Evolutionary conservation across 2,329 filamentous ascomycete species (phyloP), one percentile per base, ranked within the genome.

Genomic region (Sporothrix mexicana): DNA sequence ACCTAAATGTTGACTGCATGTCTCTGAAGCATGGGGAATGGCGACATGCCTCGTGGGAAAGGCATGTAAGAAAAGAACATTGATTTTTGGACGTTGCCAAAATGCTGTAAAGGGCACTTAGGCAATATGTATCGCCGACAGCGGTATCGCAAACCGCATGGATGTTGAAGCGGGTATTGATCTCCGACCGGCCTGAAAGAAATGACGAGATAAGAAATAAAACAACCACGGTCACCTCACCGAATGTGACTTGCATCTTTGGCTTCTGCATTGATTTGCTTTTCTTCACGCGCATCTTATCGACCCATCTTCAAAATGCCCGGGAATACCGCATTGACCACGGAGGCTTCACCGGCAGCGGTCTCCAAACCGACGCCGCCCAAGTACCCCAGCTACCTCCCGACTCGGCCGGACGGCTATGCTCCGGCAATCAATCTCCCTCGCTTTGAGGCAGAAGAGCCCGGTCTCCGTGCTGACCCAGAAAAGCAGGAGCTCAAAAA

Each of bases 381-480:
- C 20, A 69, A 55, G 10, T 92, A 91, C 75, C 87, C 88, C 2
- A 82, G 91, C 77, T 93, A 93, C 79, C 85, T 92, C 9, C 89
- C 89, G 4, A 87, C 86, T 0, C 91, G 89, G 88, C 84, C 85
- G 64, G 84, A 88, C 75, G 85, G 88, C 80, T 84, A 84, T 74
- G 90, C 88, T 76, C 84, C 89, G 62, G 86, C 90, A 5, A 83
- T 91, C 15, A 82, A 89, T 13, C 20, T 71, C 2, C 61, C 71
- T 76, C 86, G 84, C 0, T 93, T 92, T 74, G 86, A 91, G 77
- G 89, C 91, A 77, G 85, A 86, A 73, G 91, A 93, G 74, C 91
- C 91, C 77, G 91, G 91, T 73, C 88, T 89, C 77, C 88, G 92
- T 76, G 91, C 91, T 36, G 89, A 93, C 78, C 81, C 86, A 8